Evolutionary conservation across 176 grass and related monocot species (phyloP).

Genomic region (Cocos nucifera): DNA sequence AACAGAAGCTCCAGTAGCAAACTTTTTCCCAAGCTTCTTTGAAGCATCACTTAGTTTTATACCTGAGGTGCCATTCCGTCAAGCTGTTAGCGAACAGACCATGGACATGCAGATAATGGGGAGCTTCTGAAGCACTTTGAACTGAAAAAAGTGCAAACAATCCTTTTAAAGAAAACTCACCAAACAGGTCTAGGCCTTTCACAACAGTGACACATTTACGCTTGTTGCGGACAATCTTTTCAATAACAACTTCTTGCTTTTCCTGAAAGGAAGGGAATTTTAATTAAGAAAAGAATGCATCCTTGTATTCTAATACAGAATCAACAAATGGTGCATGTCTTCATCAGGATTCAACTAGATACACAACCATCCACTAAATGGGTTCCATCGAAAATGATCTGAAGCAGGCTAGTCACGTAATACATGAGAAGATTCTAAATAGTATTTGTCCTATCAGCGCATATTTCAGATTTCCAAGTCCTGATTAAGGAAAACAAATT

Average conservation of each 20-base stretch:
- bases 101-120: not conserved
- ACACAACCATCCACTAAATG: too few species aligned
- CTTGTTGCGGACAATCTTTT: slow-evolving; percentile 99
- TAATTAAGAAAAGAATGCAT: not conserved
- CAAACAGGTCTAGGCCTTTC: slow-evolving; percentile 92
- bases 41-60: slow-evolving; percentile 93
- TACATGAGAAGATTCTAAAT: too few species aligned
- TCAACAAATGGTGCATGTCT: too few species aligned
- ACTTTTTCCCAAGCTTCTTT: slow-evolving; percentile 98
- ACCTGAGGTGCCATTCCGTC: slow-evolving; percentile 34
- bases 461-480: too few species aligned
- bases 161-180: slow-evolving; percentile 32
- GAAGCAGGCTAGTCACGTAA: too few species aligned
- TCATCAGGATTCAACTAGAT: too few species aligned
- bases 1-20: slow-evolving; percentile 97
- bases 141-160: not conserved
- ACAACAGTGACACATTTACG: slow-evolving; percentile 99
- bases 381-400: too few species aligned
- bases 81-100: slow-evolving; percentile 10
- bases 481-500: too few species aligned
- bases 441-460: too few species aligned
- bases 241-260: slow-evolving; percentile 87
- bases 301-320: not conserved
- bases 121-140: not conserved
- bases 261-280: slow-evolving; percentile 36